Percentiles rank a stretch among this genome's conserved stretches.
These are phyloP conservation scores for Protomyces lactucae-debilis DNA, from an alignment of 1,139 yeast genomes.

Conservation along the genomic window DNA sequence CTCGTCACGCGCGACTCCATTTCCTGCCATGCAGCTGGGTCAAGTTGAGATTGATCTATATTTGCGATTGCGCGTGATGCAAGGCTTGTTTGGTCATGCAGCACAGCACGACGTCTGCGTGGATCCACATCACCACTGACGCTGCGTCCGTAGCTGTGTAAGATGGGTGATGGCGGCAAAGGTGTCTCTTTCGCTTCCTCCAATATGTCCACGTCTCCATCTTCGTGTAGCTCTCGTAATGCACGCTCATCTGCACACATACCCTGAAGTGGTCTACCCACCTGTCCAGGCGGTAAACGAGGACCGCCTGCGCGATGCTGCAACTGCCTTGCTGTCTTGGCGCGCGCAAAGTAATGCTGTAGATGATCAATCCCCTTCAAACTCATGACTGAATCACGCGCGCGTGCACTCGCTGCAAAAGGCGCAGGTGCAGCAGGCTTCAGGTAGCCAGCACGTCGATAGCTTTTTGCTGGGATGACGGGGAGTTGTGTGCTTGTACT, in stretches of 20 bases:
- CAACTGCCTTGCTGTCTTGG: background rate
- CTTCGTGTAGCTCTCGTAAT: background rate
- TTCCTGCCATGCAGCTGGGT: background rate
- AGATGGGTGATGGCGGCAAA: conserved; percentile 9
- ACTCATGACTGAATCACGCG: conserved; percentile 9
- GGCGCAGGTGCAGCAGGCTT: conserved; percentile 18
- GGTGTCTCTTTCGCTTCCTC: conserved; percentile 12
- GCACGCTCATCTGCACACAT: background rate
- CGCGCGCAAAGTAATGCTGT: conserved; percentile 21
- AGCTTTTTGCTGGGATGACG: too few relatives aligned
- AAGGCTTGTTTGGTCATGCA: background rate
- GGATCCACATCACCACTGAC: conserved; percentile 19
- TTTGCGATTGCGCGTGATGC: background rate
- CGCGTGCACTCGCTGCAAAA: conserved; percentile 14
- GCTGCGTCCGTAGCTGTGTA: background rate
- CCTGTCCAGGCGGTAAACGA: background rate
- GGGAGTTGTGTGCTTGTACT: background rate
- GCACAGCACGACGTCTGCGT: background rate
- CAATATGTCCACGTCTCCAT: background rate
- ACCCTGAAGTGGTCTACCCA: background rate
- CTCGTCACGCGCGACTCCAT: background rate
- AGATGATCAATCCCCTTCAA: conserved; percentile 11
- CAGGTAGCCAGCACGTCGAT: conserved; percentile 13
- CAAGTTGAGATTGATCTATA: background rate
- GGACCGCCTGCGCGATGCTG: background rate